Percentiles rank a stretch among this genome's conserved stretches.
These are phyloP conservation scores for Mycena leptocephala DNA, from an alignment of 768 basidiomycete genomes.

Conservation along the genomic window DNA sequence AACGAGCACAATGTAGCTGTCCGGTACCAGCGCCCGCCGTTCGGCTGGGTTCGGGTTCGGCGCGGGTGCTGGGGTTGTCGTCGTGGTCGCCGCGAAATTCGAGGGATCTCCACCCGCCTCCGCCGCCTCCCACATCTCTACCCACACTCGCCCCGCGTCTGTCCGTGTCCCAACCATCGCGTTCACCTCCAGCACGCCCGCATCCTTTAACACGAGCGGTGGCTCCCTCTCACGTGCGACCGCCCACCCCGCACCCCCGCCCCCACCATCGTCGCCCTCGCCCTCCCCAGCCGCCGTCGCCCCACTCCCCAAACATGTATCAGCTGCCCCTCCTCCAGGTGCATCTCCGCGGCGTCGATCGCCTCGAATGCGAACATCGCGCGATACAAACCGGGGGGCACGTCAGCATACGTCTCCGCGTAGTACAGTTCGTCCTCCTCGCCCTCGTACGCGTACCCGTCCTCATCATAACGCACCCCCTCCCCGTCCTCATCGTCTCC, in stretches of 20 bases:
- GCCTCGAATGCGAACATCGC: constrained; percentile 87
- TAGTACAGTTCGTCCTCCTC: constrained; percentile 61
- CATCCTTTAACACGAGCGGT: constrained; percentile 10
- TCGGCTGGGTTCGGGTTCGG: neutral
- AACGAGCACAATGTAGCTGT: constrained; percentile 31
- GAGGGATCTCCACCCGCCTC: no score
- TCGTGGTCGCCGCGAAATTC: neutral
- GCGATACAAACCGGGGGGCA: constrained; percentile 82
- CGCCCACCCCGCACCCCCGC: constrained; percentile 27
- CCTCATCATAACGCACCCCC: constrained; percentile 40
- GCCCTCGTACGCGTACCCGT: neutral
- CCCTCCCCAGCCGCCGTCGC: neutral
- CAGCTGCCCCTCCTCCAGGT: constrained; percentile 81
- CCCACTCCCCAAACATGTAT: constrained; percentile 80
- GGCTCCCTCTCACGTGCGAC: constrained; percentile 22
- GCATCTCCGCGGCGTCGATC: constrained; percentile 89
- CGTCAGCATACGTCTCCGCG: constrained; percentile 50
- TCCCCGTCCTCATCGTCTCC: constrained; percentile 43
- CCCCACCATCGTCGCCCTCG: neutral
- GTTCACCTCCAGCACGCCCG: constrained; percentile 22
- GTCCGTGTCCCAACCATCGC: constrained; percentile 19
- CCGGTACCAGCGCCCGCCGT: constrained; percentile 30
- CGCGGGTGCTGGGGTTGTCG: neutral
- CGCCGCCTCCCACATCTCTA: constrained; percentile 23
- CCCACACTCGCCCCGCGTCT: constrained; percentile 28